phyloP scores from a whole-genome alignment of 768 basidiomycete genomes.

The Mycena haematopus region DNA sequence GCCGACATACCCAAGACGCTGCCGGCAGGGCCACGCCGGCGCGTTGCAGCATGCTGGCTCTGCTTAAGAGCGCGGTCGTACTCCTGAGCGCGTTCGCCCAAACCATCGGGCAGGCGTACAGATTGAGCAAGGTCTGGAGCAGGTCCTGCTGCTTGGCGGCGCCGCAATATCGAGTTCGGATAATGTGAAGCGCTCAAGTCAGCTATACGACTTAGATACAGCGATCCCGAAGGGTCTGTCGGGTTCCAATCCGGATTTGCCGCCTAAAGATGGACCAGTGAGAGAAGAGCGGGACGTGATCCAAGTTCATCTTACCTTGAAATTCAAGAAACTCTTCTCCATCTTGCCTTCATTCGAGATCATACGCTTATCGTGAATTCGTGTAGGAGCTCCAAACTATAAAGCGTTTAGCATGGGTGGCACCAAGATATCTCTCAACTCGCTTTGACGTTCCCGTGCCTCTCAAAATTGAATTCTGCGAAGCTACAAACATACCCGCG shows the following conservation, averaged over 20 bases:
- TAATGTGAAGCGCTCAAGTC: constrained; percentile 60
- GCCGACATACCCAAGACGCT: constrained; percentile 58
- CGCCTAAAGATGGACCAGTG: constrained; percentile 51
- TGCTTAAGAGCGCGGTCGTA: constrained; percentile 79
- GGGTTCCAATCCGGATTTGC: constrained; percentile 97
- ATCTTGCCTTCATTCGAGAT: constrained; percentile 95
- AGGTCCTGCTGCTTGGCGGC: constrained; percentile 28
- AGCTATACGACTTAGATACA: constrained; percentile 87
- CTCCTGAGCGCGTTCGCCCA: constrained; percentile 65
- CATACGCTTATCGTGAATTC: constrained; percentile 72
- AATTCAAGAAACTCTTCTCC: constrained; percentile 97
- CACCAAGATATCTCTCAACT: constrained; percentile 26
- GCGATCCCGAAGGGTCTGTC: constrained; percentile 85
- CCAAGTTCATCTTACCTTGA: constrained; percentile 61
- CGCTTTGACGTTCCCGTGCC: constrained; percentile 92
- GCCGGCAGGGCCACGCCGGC: constrained; percentile 52
- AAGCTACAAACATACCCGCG: constrained; percentile 98
- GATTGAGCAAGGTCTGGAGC: constrained; percentile 26
- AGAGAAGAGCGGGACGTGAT: neutral
- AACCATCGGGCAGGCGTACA: constrained; percentile 43
- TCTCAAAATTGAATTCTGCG: constrained; percentile 96
- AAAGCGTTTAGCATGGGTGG: constrained; percentile 7
- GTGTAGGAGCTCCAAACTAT: constrained; percentile 86
- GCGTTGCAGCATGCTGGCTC: constrained; percentile 63
- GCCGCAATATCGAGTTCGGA: constrained; percentile 44